These are phyloP conservation scores for Lenwebbia sp. DNA, from an alignment of 345 rosid species.

Conservation along the genomic window DNA sequence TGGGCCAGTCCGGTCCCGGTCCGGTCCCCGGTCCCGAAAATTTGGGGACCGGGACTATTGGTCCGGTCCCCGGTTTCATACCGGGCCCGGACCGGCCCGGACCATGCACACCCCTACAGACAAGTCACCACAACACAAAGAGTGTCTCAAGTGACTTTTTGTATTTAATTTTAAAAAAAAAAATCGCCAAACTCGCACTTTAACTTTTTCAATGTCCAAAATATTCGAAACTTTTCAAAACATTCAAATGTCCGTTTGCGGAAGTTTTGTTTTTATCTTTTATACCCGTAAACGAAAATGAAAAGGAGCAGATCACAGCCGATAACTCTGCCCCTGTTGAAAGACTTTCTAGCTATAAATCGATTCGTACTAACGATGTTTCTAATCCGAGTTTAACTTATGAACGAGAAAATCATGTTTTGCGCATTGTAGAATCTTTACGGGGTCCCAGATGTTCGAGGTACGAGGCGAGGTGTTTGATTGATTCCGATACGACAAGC, in stretches of 20 bases:
- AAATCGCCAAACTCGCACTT: too few relatives aligned
- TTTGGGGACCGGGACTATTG: too few relatives aligned
- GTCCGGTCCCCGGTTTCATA: too few relatives aligned
- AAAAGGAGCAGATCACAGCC: not conserved
- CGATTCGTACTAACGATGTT: not conserved
- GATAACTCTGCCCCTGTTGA: not conserved
- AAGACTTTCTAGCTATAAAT: not conserved
- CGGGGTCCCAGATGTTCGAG: not conserved
- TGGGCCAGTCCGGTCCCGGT: too few relatives aligned
- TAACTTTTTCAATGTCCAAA: not conserved
- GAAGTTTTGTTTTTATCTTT: not conserved
- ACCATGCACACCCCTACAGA: too few relatives aligned
- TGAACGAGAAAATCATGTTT: not conserved
- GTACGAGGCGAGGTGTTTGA: not conserved
- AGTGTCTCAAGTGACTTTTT: not conserved
- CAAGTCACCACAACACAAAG: not conserved
- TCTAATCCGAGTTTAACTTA: not conserved
- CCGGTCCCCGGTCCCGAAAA: too few relatives aligned
- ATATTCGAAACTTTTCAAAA: not conserved
- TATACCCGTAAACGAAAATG: not conserved
- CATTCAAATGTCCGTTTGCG: not conserved
- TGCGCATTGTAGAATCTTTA: not conserved
- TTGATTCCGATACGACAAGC: not conserved
- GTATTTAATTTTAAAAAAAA: not conserved
- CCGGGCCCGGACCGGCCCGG: too few relatives aligned